Evolutionary conservation across 345 rosid genomes (phyloP), one percentile per base, ranked within the genome.

Genomic region (Boechera stricta): DNA sequence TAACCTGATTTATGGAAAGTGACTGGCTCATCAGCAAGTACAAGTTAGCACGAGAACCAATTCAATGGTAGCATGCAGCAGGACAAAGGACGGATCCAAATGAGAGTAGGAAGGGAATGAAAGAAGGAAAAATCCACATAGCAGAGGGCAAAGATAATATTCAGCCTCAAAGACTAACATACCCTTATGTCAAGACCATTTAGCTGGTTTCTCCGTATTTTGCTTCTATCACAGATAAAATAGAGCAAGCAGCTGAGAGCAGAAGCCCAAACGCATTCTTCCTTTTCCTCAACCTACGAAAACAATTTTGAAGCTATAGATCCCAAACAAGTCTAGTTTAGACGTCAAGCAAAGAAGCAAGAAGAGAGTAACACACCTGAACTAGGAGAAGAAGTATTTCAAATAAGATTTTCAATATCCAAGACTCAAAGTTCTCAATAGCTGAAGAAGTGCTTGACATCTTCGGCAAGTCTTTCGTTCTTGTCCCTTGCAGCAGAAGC

Each of bases 171-270:
- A 1, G 32, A 73, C 80, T 58, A 67, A 66, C 47, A 63, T 67
- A 95, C 99, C 92, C 99, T 87, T 78, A 95, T 92, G 85, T 95
- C 99, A 80, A 95, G 98, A 75, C 99, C 99, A 79, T 87, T 85
- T 82, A 95, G 82, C 77, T 86, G 84, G 47, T 82, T 86, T 76
- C 94, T 85, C 83, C 84, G 79, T 74, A 95, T 92, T 82, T 87
- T 92, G 67, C 98, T 94, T 72, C 99, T 85, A 58, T 91, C 97
- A 77, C 91, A 89, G 62, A 92, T 91, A 80, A 95, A 95, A 87
- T 92, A 95, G 62, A 95, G 91, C 63, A 95, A 86, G 85, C 99
- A 92, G 83, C 99, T 95, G 48, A 95, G 82, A 59, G 96, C 94
- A 85, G 99, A 87, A 57, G 98, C 90, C 99, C 99, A 95, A 18